These are phyloP conservation scores for Elymus sibiricus DNA, from an alignment of 176 grass and related monocot species.

Conservation along the genomic window DNA sequence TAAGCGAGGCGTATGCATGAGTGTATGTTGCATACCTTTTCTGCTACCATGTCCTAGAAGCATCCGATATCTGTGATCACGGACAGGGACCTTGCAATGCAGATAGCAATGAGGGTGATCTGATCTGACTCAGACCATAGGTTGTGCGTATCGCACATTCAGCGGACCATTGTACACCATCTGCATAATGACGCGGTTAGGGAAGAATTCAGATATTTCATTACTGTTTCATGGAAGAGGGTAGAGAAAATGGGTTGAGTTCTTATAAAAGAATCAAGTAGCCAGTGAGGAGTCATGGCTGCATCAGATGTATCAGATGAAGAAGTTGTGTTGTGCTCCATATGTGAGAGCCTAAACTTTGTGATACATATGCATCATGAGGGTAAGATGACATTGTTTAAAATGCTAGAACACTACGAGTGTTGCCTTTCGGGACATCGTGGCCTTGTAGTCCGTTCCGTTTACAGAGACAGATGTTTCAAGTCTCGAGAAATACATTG, in stretches of 20 bases:
- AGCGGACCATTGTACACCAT: not conserved
- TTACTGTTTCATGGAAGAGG: not conserved
- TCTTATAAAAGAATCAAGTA: not conserved
- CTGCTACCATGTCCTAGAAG: too few species aligned
- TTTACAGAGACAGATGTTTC: not conserved
- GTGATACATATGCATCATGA: not conserved
- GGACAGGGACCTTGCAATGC: too few species aligned
- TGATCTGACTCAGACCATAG: too few species aligned
- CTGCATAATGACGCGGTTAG: not conserved
- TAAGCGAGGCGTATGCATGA: too few species aligned
- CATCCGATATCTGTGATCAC: too few species aligned
- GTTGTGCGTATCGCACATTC: not conserved
- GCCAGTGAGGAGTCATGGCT: not conserved
- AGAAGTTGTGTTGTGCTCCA: not conserved
- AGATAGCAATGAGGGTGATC: too few species aligned
- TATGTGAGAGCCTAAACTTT: slow-evolving; percentile 1
- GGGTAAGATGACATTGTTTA: not conserved
- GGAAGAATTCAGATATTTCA: not conserved
- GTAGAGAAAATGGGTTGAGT: not conserved
- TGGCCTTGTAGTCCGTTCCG: not conserved
- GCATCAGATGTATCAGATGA: not conserved
- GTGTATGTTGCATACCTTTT: too few species aligned
- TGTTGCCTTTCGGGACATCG: not conserved
- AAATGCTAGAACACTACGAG: not conserved
- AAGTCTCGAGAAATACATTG: not conserved